Conservation (phyloP, 176 grass and related monocot species). For the Zoysia japonica region DNA sequence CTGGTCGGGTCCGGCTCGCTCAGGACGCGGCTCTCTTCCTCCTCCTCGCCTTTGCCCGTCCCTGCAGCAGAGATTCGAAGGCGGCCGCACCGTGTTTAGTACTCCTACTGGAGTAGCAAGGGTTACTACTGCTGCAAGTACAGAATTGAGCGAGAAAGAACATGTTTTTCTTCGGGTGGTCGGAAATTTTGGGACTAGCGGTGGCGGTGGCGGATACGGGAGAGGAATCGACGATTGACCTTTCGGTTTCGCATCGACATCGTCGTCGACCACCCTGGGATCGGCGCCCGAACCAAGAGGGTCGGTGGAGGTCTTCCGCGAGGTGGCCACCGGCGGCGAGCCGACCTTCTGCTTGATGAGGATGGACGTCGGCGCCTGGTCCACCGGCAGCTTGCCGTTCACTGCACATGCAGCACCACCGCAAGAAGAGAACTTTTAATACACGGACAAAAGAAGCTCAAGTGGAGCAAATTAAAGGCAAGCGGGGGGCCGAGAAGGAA, state of each 20-base stretch:
- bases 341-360: constrained; percentile 46
- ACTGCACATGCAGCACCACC: constrained; percentile 13
- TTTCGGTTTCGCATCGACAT: constrained; percentile 40
- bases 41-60: constrained; percentile 10
- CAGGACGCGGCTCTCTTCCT: constrained; percentile 44
- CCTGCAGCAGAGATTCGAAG: constrained; percentile 27
- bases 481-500: not conserved
- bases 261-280: constrained; percentile 55
- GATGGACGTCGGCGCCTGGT: constrained; percentile 50
- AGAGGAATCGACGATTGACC: constrained; percentile 5
- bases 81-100: not conserved
- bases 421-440: not conserved
- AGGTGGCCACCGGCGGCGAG: not conserved
- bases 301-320: constrained; percentile 23
- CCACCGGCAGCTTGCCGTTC: constrained; percentile 55
- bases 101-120: not conserved
- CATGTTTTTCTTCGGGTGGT: not conserved
- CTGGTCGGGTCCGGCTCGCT: constrained; percentile 56
- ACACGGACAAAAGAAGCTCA: not conserved
- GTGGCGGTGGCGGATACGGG: not conserved
- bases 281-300: constrained; percentile 46
- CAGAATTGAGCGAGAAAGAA: constrained; percentile 3
- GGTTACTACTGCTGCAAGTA: not conserved
- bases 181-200: not conserved
- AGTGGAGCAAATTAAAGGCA: not conserved